Evolutionary conservation across 345 rosid genomes (phyloP), one percentile per base, ranked within the genome.

Genomic region (Mercurialis annua): DNA sequence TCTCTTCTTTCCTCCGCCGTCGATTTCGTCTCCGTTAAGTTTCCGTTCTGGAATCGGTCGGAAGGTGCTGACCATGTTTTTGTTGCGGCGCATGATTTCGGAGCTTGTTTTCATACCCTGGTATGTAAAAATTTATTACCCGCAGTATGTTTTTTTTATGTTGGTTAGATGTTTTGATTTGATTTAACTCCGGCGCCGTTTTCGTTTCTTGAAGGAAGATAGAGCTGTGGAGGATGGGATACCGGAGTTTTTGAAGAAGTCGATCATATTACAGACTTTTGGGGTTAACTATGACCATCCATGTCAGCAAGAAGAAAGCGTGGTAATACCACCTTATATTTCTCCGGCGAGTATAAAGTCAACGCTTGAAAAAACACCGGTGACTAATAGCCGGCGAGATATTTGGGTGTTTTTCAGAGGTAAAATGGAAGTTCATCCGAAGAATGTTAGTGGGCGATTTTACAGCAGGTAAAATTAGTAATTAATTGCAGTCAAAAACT

Each of bases 401-500:
- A 89, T 94, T 51, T 85, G 80, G 86, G 97, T 79, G 10, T 94
- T 87, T 76, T 94, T 94, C 69, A 75, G 99, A 56, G 99, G 99
- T 9, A 94, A 94, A 59, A 94, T 94, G 97, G 99, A 94, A 78
- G 88, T 94, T 65, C 84, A 94, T 76, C 99, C 99, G 18, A 94
- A 89, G 71, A 94, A 94, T 66, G 58, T 91, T n/a, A 91, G 85
- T 61, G 99, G 99, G 5, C 85, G 86, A 48, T 94, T 65, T 76
- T 94, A 94, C 84, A 84, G 99, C 96, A 94, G 83, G 99, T 87
- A 87, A 83, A n/a, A n/a, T n/a, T n/a, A n/a, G n/a, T n/a, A n/a
- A n/a, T n/a, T 76, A 31, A 63, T 55, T 51, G 53, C 65, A 46
- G 24, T 33, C 58, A 21, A 17, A n/a, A 57, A 6, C 14, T 36